Evolutionary conservation across 106 monocot species (phyloP).

Genomic region (Phalaenopsis aphrodite): DNA sequence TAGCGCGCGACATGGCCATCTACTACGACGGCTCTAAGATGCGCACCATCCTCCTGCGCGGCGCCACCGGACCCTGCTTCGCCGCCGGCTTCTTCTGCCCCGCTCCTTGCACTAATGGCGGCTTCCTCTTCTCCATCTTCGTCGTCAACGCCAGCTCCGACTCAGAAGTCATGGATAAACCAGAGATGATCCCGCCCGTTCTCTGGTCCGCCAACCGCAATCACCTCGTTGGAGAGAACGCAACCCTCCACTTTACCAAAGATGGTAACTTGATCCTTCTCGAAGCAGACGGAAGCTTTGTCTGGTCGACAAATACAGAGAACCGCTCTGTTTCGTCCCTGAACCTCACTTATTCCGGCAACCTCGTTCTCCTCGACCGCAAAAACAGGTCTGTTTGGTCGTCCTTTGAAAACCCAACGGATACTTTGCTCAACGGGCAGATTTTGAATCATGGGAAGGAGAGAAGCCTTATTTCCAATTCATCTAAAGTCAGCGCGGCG

Average conservation of each 20-base stretch:
- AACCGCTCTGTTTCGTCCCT: constrained; percentile 25
- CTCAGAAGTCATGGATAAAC: neutral
- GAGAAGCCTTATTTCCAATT: constrained; percentile 18
- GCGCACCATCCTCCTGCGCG: constrained; percentile 28
- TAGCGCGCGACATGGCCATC: constrained; percentile 5
- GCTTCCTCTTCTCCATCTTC: constrained; percentile 46
- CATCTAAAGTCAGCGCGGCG: constrained; percentile 5
- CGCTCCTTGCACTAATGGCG: constrained; percentile 3
- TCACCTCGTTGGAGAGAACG: constrained; percentile 31
- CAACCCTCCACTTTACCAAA: constrained; percentile 32
- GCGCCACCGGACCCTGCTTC: constrained; percentile 17
- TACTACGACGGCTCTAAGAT: constrained; percentile 12
- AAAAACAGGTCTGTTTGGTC: constrained; percentile 30
- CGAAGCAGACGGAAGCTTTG: constrained; percentile 18
- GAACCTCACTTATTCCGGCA: constrained; percentile 33
- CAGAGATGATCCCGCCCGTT: constrained; percentile 9
- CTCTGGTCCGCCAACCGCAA: constrained; percentile 51
- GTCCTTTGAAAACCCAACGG: constrained; percentile 44
- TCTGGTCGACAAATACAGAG: constrained; percentile 51
- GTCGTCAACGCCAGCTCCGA: constrained; percentile 25
- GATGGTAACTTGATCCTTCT: constrained; percentile 50
- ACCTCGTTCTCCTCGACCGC: constrained; percentile 29
- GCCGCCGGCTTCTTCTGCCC: constrained; percentile 38
- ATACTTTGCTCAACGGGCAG: constrained; percentile 41
- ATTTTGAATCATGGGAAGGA: constrained; percentile 13